Conservation (phyloP, 2,329 filamentous ascomycete genomes). For the Calonectria honghensis region DNA sequence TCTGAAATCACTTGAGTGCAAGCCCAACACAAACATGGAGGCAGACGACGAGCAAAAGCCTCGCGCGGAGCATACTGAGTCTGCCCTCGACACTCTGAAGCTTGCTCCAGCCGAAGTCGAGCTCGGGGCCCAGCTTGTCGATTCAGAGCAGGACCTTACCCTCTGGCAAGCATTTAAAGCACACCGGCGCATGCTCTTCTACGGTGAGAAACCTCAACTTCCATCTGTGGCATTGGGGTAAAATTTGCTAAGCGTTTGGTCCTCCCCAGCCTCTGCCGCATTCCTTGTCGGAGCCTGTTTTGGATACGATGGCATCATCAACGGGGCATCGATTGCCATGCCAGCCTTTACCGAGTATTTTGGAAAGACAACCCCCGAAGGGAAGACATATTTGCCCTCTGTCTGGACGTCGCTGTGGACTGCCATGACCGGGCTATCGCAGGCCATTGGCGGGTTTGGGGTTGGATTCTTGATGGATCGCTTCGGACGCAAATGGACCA, state of each 20-base stretch:
- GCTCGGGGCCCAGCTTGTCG: not conserved
- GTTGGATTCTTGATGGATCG: not conserved
- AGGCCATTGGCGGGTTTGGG: conserved; percentile 1
- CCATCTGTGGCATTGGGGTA: not conserved
- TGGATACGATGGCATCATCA: conserved; percentile 15
- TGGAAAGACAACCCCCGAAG: not conserved
- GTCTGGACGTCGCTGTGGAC: conserved; percentile 4
- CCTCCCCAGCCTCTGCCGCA: not conserved
- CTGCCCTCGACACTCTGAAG: too few species aligned
- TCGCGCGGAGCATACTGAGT: not conserved
- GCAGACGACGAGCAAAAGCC: not conserved
- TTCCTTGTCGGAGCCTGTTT: conserved; percentile 18
- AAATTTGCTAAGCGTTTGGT: not conserved
- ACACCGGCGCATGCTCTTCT: conserved; percentile 1
- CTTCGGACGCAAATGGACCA: not conserved
- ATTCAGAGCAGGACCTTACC: not conserved
- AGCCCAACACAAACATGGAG: not conserved
- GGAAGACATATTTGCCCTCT: not conserved
- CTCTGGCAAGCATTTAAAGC: not conserved
- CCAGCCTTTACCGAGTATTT: conserved; percentile 1
- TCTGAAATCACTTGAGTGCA: not conserved
- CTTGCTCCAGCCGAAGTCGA: not conserved
- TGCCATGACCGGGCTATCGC: not conserved
- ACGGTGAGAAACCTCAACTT: not conserved
- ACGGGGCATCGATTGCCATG: conserved; percentile 12